These are phyloP conservation scores for Fusarium verticillioides DNA, from an alignment of 2,329 filamentous ascomycete genomes.

Conservation along the genomic window DNA sequence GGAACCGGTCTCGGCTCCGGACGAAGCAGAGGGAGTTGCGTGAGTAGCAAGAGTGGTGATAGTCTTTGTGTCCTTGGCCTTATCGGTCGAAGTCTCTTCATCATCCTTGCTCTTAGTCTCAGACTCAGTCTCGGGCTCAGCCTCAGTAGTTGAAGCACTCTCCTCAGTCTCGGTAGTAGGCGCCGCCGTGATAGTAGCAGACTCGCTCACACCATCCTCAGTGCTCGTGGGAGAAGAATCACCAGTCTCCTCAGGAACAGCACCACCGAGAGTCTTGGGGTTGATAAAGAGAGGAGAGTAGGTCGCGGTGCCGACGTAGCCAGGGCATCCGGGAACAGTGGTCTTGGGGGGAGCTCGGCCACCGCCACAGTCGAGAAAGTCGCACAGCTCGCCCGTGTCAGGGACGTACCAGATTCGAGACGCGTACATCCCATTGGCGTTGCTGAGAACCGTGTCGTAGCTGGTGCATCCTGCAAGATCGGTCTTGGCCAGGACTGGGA, in stretches of 20 bases:
- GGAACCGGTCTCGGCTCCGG: constrained; percentile 25
- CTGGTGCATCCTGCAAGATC: constrained; percentile 59
- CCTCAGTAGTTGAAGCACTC: constrained; percentile 5
- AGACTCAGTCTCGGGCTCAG: background rate
- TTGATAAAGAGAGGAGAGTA: constrained; percentile 63
- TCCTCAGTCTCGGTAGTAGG: constrained; percentile 23
- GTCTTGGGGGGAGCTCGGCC: constrained; percentile 73
- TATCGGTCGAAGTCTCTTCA: constrained; percentile 1
- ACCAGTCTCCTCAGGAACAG: constrained; percentile 8
- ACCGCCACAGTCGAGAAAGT: constrained; percentile 73
- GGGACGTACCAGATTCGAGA: constrained; percentile 70
- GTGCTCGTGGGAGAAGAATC: background rate
- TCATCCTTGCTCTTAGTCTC: constrained; percentile 8
- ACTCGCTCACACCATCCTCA: constrained; percentile 4
- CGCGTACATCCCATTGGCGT: constrained; percentile 52
- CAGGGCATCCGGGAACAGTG: constrained; percentile 68
- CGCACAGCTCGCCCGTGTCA: constrained; percentile 72
- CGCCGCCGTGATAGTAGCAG: constrained; percentile 35
- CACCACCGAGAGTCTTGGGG: constrained; percentile 41
- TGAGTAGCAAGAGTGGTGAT: constrained; percentile 20
- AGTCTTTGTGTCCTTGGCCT: constrained; percentile 21
- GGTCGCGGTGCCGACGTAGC: constrained; percentile 65
- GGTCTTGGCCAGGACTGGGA: constrained; percentile 55
- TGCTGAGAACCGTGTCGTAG: constrained; percentile 48
- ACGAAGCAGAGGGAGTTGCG: constrained; percentile 18